Percentiles rank a stretch among this genome's conserved stretches.
Conservation (phyloP, 108 stramenopile genomes). For the Poteriospumella lacustris region DNA sequence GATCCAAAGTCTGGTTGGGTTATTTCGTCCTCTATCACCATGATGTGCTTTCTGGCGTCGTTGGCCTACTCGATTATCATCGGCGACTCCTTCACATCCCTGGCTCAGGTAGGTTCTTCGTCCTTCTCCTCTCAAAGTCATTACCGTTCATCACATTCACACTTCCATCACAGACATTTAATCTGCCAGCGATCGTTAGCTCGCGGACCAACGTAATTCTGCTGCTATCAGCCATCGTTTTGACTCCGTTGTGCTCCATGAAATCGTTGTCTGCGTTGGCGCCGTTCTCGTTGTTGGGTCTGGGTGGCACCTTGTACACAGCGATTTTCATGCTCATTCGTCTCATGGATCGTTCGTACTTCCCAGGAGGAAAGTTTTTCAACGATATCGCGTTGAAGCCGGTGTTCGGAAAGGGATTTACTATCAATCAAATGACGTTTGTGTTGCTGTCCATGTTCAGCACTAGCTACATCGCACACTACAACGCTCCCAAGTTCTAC, state of each 20-base stretch:
- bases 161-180: conserved; percentile 51
- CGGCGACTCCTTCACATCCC: conserved; percentile 62
- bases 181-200: conserved; percentile 47
- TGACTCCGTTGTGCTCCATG: conserved; percentile 81
- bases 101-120: conserved; percentile 39
- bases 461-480: conserved; percentile 89
- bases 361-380: conserved; percentile 59
- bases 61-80: conserved; percentile 90
- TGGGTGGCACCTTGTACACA: conserved; percentile 61
- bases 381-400: conserved; percentile 55
- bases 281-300: conserved; percentile 67
- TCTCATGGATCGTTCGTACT: conserved; percentile 55
- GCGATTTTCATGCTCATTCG: conserved; percentile 63
- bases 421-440: conserved; percentile 66
- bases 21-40: conserved; percentile 72
- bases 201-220: conserved; percentile 47
- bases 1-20: conserved; percentile 64
- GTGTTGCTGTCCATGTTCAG: conserved; percentile 86
- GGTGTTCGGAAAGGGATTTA: conserved; percentile 25
- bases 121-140: too few relatives aligned
- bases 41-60: conserved; percentile 75
- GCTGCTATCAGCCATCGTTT: conserved; percentile 66
- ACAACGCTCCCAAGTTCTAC: conserved; percentile 90
- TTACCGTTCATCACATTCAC: too few relatives aligned
- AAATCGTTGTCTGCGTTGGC: conserved; percentile 67